These are phyloP conservation scores for Chlorella sp. DNA, from an alignment of 139 green algal species.

Conservation along the genomic window DNA sequence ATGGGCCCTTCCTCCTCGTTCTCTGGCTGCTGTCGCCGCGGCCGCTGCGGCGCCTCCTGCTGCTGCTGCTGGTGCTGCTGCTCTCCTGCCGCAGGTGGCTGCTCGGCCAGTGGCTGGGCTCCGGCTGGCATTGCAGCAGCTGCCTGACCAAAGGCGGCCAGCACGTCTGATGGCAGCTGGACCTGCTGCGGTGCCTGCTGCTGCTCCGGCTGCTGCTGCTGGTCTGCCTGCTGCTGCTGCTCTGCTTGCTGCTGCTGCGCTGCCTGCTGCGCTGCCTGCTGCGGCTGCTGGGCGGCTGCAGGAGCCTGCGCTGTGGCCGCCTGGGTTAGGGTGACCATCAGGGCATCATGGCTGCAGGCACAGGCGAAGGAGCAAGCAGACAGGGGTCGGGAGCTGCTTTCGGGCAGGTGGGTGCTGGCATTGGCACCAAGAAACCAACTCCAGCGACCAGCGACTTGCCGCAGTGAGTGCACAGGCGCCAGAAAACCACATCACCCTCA, in stretches of 20 bases:
- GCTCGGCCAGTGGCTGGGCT: background rate
- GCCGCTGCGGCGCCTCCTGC: background rate
- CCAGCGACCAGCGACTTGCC: too few species aligned
- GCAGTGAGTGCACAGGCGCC: too few species aligned
- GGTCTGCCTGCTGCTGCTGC: background rate
- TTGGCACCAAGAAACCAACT: too few species aligned
- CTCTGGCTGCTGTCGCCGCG: background rate
- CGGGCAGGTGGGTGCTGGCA: too few species aligned
- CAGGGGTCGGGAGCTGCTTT: too few species aligned
- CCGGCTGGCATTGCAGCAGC: background rate
- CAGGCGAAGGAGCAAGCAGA: background rate
- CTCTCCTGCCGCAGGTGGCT: background rate
- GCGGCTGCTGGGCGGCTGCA: background rate
- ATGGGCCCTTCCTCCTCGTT: too few species aligned
- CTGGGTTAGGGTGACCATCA: slow-evolving; percentile 56
- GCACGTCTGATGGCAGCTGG: background rate
- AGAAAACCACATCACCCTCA: too few species aligned
- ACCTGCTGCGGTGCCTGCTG: background rate
- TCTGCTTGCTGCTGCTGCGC: background rate
- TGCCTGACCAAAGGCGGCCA: too few species aligned
- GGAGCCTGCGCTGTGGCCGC: background rate
- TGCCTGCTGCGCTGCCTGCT: background rate
- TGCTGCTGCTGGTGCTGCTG: background rate
- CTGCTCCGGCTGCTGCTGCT: background rate
- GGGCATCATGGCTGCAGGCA: slow-evolving; percentile 63